These are phyloP conservation scores for Furcasterigmium sp. DNA, from an alignment of 2,329 filamentous ascomycete species.

Conservation along the genomic window DNA sequence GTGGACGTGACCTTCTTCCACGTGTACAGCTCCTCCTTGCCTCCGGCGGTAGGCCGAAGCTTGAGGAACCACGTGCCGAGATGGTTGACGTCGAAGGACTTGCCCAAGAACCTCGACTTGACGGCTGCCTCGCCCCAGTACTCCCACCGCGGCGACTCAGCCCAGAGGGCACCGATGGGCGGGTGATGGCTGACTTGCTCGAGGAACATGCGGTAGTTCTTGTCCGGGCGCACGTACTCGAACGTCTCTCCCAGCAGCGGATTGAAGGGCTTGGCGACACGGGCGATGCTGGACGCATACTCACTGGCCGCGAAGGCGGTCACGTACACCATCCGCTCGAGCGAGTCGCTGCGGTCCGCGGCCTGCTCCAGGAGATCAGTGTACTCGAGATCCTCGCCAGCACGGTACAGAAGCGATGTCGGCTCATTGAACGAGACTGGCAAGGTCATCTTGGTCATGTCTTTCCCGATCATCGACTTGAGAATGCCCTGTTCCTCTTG, in stretches of 20 bases:
- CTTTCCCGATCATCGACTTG: slow-evolving; percentile 99
- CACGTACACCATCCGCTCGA: slow-evolving; percentile 90
- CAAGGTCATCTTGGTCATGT: slow-evolving; percentile 99
- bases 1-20: slow-evolving; percentile 99
- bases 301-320: slow-evolving; percentile 94
- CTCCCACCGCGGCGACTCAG: slow-evolving; percentile 89
- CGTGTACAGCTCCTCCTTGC: slow-evolving; percentile 83
- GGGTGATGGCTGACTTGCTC: slow-evolving; percentile 98
- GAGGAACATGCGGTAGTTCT: slow-evolving; percentile 96
- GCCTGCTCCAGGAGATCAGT: slow-evolving; percentile 86
- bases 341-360: slow-evolving; percentile 77
- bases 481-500: slow-evolving; percentile 66
- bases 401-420: slow-evolving; percentile 89
- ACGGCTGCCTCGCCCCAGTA: slow-evolving; percentile 96
- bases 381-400: slow-evolving; percentile 98
- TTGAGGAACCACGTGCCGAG: slow-evolving; percentile 95
- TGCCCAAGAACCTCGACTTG: slow-evolving; percentile 95
- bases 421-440: slow-evolving; percentile 99
- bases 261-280: slow-evolving; percentile 97
- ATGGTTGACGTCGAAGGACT: slow-evolving; percentile 94
- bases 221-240: slow-evolving; percentile 92
- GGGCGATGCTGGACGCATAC: slow-evolving; percentile 93
- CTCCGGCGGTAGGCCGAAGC: slow-evolving; percentile 69
- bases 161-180: slow-evolving; percentile 87
- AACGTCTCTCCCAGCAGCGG: slow-evolving; percentile 94